These are phyloP conservation scores for Cladophialophora psammophila DNA, from an alignment of 2,329 filamentous ascomycete genomes.

Conservation along the genomic window DNA sequence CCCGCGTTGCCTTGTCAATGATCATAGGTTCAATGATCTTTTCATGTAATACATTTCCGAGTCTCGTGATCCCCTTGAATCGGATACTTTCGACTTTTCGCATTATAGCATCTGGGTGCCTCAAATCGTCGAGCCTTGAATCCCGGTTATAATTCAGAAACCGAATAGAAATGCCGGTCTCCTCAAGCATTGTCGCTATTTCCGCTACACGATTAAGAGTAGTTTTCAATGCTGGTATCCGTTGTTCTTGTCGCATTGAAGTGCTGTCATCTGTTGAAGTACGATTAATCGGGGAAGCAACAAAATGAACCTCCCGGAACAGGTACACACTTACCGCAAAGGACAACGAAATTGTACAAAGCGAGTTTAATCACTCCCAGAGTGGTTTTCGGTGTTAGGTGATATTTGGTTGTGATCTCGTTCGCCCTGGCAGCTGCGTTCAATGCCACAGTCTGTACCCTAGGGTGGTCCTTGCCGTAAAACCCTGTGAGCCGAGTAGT, in stretches of 20 bases:
- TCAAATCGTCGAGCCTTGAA: neutral
- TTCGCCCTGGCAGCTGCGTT: neutral
- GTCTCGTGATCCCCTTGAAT: neutral
- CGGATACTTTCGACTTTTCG: neutral
- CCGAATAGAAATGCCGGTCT: neutral
- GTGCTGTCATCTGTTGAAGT: neutral
- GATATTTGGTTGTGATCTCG: neutral
- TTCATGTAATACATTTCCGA: neutral
- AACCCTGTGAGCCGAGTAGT: neutral
- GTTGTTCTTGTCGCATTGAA: neutral
- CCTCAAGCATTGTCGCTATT: neutral
- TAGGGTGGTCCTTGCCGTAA: neutral
- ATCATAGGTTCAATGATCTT: neutral
- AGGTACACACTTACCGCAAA: neutral
- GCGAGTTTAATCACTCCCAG: slow-evolving; percentile 2
- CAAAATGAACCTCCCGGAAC: neutral
- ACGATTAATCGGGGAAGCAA: neutral
- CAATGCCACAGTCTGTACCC: neutral
- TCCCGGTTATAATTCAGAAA: neutral
- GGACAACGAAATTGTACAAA: neutral
- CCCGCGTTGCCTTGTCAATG: neutral
- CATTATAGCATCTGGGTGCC: neutral
- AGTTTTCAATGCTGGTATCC: neutral
- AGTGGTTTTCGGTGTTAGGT: neutral
- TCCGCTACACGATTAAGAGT: neutral